Conservation (phyloP, 352 stramenopile species). For the Globisporangium camurandrum region DNA sequence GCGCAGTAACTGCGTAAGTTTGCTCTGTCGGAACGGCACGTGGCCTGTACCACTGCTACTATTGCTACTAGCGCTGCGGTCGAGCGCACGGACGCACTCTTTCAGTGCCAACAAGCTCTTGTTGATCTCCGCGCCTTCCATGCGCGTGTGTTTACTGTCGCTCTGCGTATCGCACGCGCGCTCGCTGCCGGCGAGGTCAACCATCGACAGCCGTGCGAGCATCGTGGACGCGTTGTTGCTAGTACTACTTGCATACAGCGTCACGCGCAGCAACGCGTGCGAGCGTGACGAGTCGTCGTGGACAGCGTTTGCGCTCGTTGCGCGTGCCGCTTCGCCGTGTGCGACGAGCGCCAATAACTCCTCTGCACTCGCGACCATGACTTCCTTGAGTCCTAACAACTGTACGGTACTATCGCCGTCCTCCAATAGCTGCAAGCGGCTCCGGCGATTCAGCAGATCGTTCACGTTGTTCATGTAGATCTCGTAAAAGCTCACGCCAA, state of each 20-base stretch:
- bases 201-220: background rate
- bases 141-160: no score
- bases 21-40: slow-evolving; percentile 62
- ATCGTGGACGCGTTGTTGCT: background rate
- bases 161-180: slow-evolving; percentile 74
- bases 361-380: slow-evolving; percentile 46
- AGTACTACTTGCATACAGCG: slow-evolving; percentile 23
- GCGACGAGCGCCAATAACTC: slow-evolving; percentile 55
- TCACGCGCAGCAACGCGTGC: slow-evolving; percentile 63
- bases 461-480: slow-evolving; percentile 96
- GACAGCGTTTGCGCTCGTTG: slow-evolving; percentile 73
- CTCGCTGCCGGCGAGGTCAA: slow-evolving; percentile 73
- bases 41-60: slow-evolving; percentile 42
- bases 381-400: slow-evolving; percentile 52
- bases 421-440: slow-evolving; percentile 36
- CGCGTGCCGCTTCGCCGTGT: slow-evolving; percentile 54
- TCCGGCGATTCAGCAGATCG: slow-evolving; percentile 84
- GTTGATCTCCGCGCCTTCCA: slow-evolving; percentile 81
- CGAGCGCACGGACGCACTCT: slow-evolving; percentile 71
- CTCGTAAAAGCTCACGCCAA: slow-evolving; percentile 93
- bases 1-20: slow-evolving; percentile 72
- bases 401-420: slow-evolving; percentile 53
- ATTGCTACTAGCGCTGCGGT: slow-evolving; percentile 39
- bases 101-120: slow-evolving; percentile 78
- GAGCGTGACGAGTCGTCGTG: slow-evolving; percentile 72